Base-by-base conservation (phyloP, 1,139 yeast genomes). In the Yamadazyma spencermartinsiae region DNA sequence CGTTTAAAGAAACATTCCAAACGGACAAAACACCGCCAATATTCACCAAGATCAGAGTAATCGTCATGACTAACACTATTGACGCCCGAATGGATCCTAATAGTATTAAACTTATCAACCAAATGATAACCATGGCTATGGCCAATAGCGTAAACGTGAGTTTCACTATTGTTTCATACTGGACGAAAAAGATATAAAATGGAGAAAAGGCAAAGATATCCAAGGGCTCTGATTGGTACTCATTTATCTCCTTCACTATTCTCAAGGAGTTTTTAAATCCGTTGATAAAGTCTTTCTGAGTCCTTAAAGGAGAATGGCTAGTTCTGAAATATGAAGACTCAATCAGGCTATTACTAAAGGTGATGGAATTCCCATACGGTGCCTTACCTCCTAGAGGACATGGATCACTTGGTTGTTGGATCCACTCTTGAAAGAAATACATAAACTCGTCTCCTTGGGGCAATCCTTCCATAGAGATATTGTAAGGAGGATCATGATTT, bases 321-420 rank as follows among this genome's bases (percentile, higher is more conserved):
- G 94, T 79, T 46, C 98, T 67, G 63, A 90, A 86, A 28, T 78
- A 74, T 3, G 92, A 80, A 1, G 94, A 70, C 4, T 57, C 50
- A 15, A 90, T 73, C 1, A 52, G 52, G 9, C 51, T 40, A 0
- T 66, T 61, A 13, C 68, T 62, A 35, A 67, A 67, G 1, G 72
- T 60, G 13, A 92, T 68, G 0, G 94, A 73, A 4, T 68, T 63
- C 0, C 86, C 74, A 54, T 90, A 92, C 0, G 98, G 95, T 0
- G 98, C 98, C 54, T 86, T 85, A 1, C 98, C 98, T 3, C 96
- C 98, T 21, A 92, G 68, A 1, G 98, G 97, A 60, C 98, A 92
- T 3, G 94, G 89, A 51, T 87, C 95, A 41, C 96, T 85, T 2
- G 81, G 81, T 32, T 87, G 87, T 31, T 80, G 72, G 21, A 92